These are phyloP conservation scores for Citrullus mucosospermus DNA, from an alignment of 306 rosid genomes.

Conservation along the genomic window DNA sequence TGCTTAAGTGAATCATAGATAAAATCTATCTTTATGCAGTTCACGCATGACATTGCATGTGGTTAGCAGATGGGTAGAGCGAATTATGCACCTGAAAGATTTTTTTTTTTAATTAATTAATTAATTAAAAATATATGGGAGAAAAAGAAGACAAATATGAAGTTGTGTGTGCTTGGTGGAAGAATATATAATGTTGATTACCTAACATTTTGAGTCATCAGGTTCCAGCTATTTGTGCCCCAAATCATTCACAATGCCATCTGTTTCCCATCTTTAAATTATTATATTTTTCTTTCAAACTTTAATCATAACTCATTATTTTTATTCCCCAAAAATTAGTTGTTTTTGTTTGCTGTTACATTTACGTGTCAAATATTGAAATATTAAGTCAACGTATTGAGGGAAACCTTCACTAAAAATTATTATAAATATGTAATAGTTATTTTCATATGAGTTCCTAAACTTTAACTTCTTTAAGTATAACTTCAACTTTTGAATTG, in stretches of 20 bases:
- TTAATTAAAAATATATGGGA: neutral
- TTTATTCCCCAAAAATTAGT: neutral
- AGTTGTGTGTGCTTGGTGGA: neutral
- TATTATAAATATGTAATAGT: too few species aligned
- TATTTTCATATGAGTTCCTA: too few species aligned
- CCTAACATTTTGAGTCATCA: neutral
- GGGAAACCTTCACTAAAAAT: neutral
- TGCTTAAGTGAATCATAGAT: too few species aligned
- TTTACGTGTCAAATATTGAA: neutral
- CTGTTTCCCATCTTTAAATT: neutral
- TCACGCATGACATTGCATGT: too few species aligned
- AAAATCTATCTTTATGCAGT: too few species aligned
- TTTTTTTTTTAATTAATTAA: too few species aligned
- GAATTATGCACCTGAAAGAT: too few species aligned
- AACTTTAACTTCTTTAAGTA: too few species aligned
- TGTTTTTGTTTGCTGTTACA: neutral
- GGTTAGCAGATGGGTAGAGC: too few species aligned
- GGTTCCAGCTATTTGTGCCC: neutral
- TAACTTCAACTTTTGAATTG: too few species aligned
- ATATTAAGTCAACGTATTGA: neutral
- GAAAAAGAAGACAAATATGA: neutral
- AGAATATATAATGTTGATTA: neutral
- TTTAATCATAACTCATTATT: too few species aligned
- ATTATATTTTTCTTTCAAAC: neutral
- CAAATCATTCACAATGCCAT: neutral